phyloP scores from a whole-genome alignment of 1,284 basidiomycete species.

The Ceratobasidium sp. region DNA sequence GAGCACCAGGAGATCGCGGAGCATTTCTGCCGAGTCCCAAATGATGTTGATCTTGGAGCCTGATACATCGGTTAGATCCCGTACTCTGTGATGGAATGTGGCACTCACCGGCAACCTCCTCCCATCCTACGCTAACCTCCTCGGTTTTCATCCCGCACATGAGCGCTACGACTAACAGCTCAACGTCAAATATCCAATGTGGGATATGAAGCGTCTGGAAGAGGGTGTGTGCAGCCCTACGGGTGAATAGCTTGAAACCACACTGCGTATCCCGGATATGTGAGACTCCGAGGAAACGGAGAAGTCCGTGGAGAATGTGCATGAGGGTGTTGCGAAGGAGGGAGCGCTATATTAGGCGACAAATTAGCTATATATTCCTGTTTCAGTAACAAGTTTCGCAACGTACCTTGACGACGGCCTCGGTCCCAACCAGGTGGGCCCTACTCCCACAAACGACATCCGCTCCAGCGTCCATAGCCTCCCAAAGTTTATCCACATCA shows the following conservation, averaged over 20 bases:
- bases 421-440: constrained; percentile 91
- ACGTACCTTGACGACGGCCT: constrained; percentile 92
- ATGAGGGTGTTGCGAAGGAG: constrained; percentile 90
- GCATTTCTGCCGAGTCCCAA: constrained; percentile 88
- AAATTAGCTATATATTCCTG: background rate
- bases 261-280: constrained; percentile 95
- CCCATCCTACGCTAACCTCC: constrained; percentile 92
- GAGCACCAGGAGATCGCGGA: constrained; percentile 87
- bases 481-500: constrained; percentile 82
- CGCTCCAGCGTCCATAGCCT: constrained; percentile 79
- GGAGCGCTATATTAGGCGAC: constrained; percentile 72
- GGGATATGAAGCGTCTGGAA: constrained; percentile 88
- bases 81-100: background rate
- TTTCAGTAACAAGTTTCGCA: constrained; percentile 9
- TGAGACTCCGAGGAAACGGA: constrained; percentile 86
- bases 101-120: constrained; percentile 87
- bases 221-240: constrained; percentile 80
- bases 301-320: constrained; percentile 89
- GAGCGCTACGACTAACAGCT: constrained; percentile 90
- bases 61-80: background rate
- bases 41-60: constrained; percentile 84
- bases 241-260: constrained; percentile 94
- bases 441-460: constrained; percentile 83
- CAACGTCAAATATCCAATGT: constrained; percentile 97
- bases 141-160: constrained; percentile 79